Percentiles rank a stretch among this genome's conserved stretches.
Evolutionary conservation across 2,329 filamentous ascomycete species (phyloP).

Genomic region (Penicillium sclerotigenum): DNA sequence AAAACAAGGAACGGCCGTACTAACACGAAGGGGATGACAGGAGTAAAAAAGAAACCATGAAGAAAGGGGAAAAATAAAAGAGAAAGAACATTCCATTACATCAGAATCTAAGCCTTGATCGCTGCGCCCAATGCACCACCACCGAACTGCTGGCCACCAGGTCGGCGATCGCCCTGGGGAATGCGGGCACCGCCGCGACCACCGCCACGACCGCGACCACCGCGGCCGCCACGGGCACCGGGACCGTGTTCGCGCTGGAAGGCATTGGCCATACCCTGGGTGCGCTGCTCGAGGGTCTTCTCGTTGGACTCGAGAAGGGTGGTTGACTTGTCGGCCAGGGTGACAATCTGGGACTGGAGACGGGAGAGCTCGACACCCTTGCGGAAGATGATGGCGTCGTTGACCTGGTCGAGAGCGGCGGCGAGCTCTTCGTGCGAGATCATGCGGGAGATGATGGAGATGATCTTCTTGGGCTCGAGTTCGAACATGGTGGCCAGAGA

Average conservation of each 20-base stretch:
- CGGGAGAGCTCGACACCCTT: constrained; percentile 98
- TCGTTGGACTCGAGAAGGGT: constrained; percentile 96
- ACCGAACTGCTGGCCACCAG: constrained; percentile 50
- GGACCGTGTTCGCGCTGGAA: constrained; percentile 89
- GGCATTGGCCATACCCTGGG: constrained; percentile 89
- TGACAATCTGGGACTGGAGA: constrained; percentile 90
- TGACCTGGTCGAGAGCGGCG: constrained; percentile 95
- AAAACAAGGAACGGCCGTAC: constrained; percentile 14
- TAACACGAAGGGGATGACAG: constrained; percentile 13
- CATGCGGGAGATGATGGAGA: constrained; percentile 98
- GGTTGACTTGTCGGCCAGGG: constrained; percentile 93
- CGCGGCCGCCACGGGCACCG: constrained; percentile 63
- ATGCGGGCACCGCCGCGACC: constrained; percentile 38
- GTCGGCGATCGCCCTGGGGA: constrained; percentile 43
- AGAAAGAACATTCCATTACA: constrained; percentile 35
- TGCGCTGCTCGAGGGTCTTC: constrained; percentile 93
- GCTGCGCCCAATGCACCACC: constrained; percentile 51
- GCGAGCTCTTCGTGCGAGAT: constrained; percentile 98
- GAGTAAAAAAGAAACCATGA: constrained; percentile 23
- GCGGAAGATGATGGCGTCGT: constrained; percentile 95
- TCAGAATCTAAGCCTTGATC: constrained; percentile 48
- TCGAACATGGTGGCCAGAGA: constrained; percentile 95
- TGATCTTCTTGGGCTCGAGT: constrained; percentile 81
- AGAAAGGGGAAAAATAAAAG: constrained; percentile 13
- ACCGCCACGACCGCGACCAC: constrained; percentile 44